Percentiles rank a stretch among this genome's conserved stretches.
Evolutionary conservation across 106 monocot genomes (phyloP).

Genomic region (Acorus gramineus): DNA sequence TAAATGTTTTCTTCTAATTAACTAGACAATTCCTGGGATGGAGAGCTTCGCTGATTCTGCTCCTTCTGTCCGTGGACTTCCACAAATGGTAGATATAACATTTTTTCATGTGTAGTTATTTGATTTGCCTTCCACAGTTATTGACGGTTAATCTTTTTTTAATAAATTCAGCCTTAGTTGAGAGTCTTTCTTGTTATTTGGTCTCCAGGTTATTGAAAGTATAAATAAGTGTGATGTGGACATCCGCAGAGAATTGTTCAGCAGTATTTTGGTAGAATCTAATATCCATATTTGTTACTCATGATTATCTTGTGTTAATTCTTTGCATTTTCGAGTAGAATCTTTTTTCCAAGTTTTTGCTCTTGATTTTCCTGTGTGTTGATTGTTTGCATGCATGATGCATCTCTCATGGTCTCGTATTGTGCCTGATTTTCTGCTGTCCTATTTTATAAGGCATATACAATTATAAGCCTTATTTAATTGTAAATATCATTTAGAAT

Average conservation of each 20-base stretch:
- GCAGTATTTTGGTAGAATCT: slow-evolving; percentile 75
- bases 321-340: neutral
- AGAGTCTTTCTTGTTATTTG: neutral
- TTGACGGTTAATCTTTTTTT: neutral
- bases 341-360: no score
- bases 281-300: neutral
- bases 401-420: no score
- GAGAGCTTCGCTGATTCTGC: slow-evolving; percentile 47
- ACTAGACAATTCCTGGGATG: slow-evolving; percentile 85
- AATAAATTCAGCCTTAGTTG: neutral
- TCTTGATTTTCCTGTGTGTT: no score
- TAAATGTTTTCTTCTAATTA: slow-evolving; percentile 1
- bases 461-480: no score
- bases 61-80: slow-evolving; percentile 53
- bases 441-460: no score
- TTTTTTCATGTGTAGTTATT: neutral
- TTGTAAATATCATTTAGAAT: no score
- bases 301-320: neutral
- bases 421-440: no score
- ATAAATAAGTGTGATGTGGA: slow-evolving; percentile 97
- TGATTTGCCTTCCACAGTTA: neutral
- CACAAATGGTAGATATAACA: slow-evolving; percentile 68
- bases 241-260: slow-evolving; percentile 88
- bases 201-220: slow-evolving; percentile 75
- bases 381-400: no score